Percentiles rank a stretch among this genome's conserved stretches.
Conservation (phyloP, 345 rosid genomes). For the Corchorus capsularis region DNA sequence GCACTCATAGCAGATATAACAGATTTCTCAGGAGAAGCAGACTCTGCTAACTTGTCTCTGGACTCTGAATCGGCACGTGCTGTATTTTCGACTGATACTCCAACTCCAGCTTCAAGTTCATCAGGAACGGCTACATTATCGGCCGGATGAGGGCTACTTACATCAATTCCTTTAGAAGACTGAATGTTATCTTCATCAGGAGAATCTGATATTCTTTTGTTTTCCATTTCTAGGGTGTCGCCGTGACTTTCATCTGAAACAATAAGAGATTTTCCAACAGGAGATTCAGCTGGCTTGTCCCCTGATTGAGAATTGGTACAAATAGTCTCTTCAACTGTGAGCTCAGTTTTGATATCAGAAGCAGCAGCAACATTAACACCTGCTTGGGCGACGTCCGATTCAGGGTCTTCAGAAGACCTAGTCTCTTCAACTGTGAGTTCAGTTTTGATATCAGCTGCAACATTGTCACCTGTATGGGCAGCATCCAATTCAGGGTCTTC, state of each 20-base stretch:
- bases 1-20: background rate
- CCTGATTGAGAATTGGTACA: constrained; percentile 27
- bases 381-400: background rate
- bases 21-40: constrained; percentile 3
- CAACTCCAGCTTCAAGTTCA: background rate
- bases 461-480: background rate
- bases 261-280: background rate
- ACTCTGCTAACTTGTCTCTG: background rate
- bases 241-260: background rate
- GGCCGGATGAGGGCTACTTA: background rate
- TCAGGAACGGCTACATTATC: background rate
- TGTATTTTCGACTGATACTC: background rate
- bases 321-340: constrained; percentile 27
- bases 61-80: background rate
- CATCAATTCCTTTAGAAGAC: constrained; percentile 10
- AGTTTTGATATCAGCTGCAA: constrained; percentile 24
- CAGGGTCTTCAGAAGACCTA: background rate
- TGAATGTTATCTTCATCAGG: constrained; percentile 12
- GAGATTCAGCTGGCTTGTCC: constrained; percentile 21
- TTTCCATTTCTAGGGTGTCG: constrained; percentile 1
- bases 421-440: constrained; percentile 26
- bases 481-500: constrained; percentile 2
- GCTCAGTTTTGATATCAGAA: constrained; percentile 28
- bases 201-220: constrained; percentile 10
- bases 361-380: constrained; percentile 17